Base-by-base conservation (phyloP, 495 filamentous ascomycete genomes). In the Podospora bellae-mahoneyi region DNA sequence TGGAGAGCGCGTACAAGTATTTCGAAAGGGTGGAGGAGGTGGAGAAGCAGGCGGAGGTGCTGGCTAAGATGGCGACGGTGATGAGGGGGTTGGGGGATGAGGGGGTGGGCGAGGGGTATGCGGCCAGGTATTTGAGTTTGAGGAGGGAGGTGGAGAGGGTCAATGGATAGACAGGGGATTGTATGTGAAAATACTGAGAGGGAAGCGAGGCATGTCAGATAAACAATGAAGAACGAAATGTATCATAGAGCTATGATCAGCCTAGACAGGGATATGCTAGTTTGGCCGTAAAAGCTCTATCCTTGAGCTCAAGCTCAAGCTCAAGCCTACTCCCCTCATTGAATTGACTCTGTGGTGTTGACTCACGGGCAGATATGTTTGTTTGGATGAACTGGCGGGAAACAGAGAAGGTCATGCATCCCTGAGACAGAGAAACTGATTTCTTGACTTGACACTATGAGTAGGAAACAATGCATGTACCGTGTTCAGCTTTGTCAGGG, bases 31-130 rank as follows among this genome's bases (percentile, higher is more conserved):
- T 94, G 39, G 89, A 92, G 74, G 92, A 97, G 79, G 80, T 89
- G 19, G 78, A 83, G 23, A 90, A 88, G 48, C 90, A 92, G 77
- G 90, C 90, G 74, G 90, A 93, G 79, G 89, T 92, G 87, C 86
- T 96, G 81, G 91, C 90, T 2, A 94, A 94, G 80, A 94, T 93
- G 77, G 91, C 92, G 18, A 90, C 90, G 9, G 83, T 96, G 55
- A 91, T 92, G 85, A 88, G 89, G 75, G 80, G 90, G 9, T 82
- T 89, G 26, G 92, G 91, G 4, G 90, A 97, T 69, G 78, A 84
- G 64, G 85, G 84, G 19, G 75, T 90, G 71, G 87, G 91, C 1
- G 91, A 93, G 79, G 89, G 93, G 66, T 92, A 86, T 77, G 90
- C 91, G 4, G 85, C 88, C 13, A 86, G 85, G 70, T 93, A 92